These are phyloP conservation scores for Ustilago loliicola DNA, from an alignment of 1,284 basidiomycete genomes.

Conservation along the genomic window DNA sequence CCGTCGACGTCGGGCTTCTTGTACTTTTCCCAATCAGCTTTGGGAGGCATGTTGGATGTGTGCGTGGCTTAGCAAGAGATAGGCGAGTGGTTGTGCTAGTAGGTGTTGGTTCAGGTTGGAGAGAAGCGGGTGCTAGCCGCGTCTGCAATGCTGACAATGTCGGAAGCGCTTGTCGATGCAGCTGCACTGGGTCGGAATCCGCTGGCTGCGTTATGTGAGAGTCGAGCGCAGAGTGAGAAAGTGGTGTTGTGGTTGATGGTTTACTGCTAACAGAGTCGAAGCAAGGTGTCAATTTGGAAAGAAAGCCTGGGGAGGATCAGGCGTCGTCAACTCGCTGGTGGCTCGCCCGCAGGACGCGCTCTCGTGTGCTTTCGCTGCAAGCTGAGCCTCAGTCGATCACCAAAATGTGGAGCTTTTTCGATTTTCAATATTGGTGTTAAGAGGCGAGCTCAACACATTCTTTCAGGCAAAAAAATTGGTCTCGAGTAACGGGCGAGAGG, in stretches of 20 bases:
- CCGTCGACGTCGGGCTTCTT: constrained; percentile 64
- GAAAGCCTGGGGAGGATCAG: constrained; percentile 24
- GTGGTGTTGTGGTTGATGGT: not conserved
- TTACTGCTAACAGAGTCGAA: not conserved
- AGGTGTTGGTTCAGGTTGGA: not conserved
- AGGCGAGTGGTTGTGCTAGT: not conserved
- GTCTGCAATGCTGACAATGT: not conserved
- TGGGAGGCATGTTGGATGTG: constrained; percentile 63
- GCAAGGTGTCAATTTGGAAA: constrained; percentile 16
- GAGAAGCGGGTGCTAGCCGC: not conserved
- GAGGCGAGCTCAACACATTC: too few relatives aligned
- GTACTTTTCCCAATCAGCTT: constrained; percentile 70
- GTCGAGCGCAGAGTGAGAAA: not conserved
- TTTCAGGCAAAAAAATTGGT: not conserved
- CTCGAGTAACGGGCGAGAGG: not conserved
- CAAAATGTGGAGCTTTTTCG: constrained; percentile 25
- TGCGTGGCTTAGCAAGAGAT: not conserved
- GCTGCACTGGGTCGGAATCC: not conserved
- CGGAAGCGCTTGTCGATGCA: not conserved
- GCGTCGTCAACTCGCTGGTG: constrained; percentile 39
- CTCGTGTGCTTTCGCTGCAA: not conserved
- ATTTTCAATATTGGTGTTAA: not conserved
- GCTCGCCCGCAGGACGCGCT: constrained; percentile 20
- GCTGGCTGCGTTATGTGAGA: not conserved
- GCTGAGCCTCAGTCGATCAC: constrained; percentile 40